Conservation (phyloP, 2,329 filamentous ascomycete species). For the Talaromyces atroroseus region DNA sequence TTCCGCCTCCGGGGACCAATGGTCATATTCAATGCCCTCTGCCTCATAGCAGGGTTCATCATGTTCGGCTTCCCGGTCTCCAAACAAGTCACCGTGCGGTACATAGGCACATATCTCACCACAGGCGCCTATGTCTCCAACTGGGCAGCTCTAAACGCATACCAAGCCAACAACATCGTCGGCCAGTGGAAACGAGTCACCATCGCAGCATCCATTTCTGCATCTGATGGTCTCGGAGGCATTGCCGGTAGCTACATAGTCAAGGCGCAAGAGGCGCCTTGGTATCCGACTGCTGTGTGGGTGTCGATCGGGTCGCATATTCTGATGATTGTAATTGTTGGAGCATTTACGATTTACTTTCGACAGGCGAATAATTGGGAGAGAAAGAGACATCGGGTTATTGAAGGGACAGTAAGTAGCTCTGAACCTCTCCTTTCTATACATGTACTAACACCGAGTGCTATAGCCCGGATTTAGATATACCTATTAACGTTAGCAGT, state of each 20-base stretch:
- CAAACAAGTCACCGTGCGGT: constrained; percentile 55
- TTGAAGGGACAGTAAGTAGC: constrained; percentile 10
- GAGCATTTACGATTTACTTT: constrained; percentile 8
- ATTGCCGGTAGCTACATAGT: constrained; percentile 65
- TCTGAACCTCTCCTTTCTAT: background rate
- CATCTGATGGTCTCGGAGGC: constrained; percentile 58
- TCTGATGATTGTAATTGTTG: constrained; percentile 12
- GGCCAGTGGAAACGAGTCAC: constrained; percentile 63
- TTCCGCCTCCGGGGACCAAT: constrained; percentile 57
- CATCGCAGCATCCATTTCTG: constrained; percentile 55
- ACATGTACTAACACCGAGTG: background rate
- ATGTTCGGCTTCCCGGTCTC: constrained; percentile 57
- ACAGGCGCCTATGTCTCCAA: constrained; percentile 65
- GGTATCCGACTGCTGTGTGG: constrained; percentile 62
- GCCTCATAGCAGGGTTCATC: constrained; percentile 58
- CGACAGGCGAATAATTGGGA: constrained; percentile 3
- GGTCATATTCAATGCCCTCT: constrained; percentile 60
- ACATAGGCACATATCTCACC: constrained; percentile 60
- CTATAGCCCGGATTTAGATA: constrained; percentile 12
- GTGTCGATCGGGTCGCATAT: constrained; percentile 52
- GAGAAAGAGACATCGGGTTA: background rate
- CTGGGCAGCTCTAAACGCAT: constrained; percentile 62
- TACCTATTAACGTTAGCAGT: background rate
- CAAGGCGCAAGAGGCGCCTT: constrained; percentile 54
- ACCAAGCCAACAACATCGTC: constrained; percentile 58